Base-by-base conservation (phyloP, 1,139 yeast genomes). In the Diutina rugosa region DNA sequence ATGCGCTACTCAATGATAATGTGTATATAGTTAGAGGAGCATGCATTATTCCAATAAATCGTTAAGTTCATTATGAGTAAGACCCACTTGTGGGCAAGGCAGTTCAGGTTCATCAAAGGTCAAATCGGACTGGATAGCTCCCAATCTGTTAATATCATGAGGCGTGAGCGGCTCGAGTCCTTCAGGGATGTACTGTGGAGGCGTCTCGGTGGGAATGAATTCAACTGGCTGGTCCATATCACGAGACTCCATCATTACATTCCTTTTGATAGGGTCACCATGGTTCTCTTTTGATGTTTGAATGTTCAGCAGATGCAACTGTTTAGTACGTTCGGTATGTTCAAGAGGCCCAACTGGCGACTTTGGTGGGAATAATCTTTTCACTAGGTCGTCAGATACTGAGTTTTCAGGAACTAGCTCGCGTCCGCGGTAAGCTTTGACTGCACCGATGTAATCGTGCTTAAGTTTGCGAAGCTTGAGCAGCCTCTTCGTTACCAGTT, bases 1-100 rank as follows among this genome's bases (percentile, higher is more conserved):
- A 59, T 77, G 81, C 61, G 59, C 74, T 38, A 77, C 73, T 56
- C 79, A 75, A 62, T 76, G 63, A 64, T 51, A 26, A 54, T 30
- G n/a, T 58, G 51, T 56, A 58, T 44, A 55, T 59, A 57, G 56
- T 56, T 48, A 51, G n/a, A 54, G 46, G 59, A 56, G 30, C 38
- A 35, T 58, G 59, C 49, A 59, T 35, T 58, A 56, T 21, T 59
- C 55, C 60, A 21, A 59, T 49, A 46, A 56, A 58, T 51, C 53
- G 41, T 55, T 63, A 58, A 44, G 59, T 46, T 10, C 57, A 57
- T 21, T 30, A 47, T 44, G 16, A 18, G 67, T 64, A 59, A 67
- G 63, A 30, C 69, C 63, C 58, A 57, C 55, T 26, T 57, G 59
- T 65, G 46, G 41, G 41, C 41, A 35, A 10, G 41, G 41, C 41